A percentile compares a stretch with the other conserved stretches of the same genome.
phyloP scores from a whole-genome alignment of 495 filamentous ascomycete species.

The Hypoxylon fuscum region DNA sequence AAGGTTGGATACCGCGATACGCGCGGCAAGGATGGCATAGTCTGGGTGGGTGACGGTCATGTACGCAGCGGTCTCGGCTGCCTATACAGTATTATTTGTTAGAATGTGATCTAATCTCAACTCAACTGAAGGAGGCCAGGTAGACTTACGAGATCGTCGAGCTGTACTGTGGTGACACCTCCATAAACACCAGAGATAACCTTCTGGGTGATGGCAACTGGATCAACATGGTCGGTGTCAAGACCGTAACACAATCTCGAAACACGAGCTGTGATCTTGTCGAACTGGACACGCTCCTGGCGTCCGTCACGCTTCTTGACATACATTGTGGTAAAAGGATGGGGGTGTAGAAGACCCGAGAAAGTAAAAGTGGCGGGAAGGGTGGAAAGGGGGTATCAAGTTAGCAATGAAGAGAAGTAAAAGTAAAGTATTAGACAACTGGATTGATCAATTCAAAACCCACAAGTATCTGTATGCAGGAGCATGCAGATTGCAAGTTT shows the following conservation, averaged over 20 bases:
- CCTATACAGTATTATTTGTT: constrained; percentile 60
- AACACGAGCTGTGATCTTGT: constrained; percentile 99
- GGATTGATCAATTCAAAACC: constrained; percentile 12
- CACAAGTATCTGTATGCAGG: constrained; percentile 27
- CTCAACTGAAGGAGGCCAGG: neutral
- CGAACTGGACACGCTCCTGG: constrained; percentile 99
- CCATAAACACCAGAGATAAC: constrained; percentile 99
- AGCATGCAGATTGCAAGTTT: constrained; percentile 24
- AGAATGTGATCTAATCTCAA: neutral
- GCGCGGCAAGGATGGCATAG: constrained; percentile 97
- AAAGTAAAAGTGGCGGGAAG: constrained; percentile 20
- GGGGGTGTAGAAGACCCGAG: constrained; percentile 13
- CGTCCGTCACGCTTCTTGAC: constrained; percentile 82
- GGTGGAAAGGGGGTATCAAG: constrained; percentile 4
- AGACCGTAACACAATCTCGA: constrained; percentile 97
- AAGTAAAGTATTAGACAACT: constrained; percentile 11
- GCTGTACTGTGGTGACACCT: constrained; percentile 92
- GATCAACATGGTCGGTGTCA: constrained; percentile 95
- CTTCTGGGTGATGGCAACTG: constrained; percentile 97
- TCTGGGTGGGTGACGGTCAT: constrained; percentile 99
- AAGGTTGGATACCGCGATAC: constrained; percentile 98
- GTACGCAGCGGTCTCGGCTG: constrained; percentile 98
- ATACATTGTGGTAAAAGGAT: constrained; percentile 61
- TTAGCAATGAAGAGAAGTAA: neutral
- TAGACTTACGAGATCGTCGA: constrained; percentile 89